Conservation (phyloP, 129 eudicot species). For the Pseudognaphalium luteoalbum region DNA sequence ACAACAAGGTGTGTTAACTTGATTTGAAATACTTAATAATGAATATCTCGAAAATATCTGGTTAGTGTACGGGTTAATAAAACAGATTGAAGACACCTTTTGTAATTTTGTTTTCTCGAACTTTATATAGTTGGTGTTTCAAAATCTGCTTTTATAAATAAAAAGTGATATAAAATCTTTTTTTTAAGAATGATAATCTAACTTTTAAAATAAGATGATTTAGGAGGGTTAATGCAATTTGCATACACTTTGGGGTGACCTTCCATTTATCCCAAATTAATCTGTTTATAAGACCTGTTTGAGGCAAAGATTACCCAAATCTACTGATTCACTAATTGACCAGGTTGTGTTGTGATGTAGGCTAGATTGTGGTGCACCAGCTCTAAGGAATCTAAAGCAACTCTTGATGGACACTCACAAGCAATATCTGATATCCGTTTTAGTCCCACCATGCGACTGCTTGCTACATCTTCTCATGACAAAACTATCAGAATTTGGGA, state of each 20-base stretch:
- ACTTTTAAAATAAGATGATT: not conserved
- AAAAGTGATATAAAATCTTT: not conserved
- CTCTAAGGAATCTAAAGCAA: constrained; percentile 37
- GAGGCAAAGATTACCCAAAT: not conserved
- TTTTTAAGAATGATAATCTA: too few relatives aligned
- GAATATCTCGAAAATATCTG: not conserved
- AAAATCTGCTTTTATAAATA: not conserved
- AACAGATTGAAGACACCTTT: not conserved
- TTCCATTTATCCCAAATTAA: not conserved
- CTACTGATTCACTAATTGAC: not conserved
- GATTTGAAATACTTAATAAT: not conserved
- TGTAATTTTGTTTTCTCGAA: not conserved
- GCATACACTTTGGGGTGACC: not conserved
- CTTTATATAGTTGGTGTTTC: not conserved
- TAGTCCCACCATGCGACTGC: constrained; percentile 45
- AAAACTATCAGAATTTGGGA: constrained; percentile 70
- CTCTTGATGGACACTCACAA: constrained; percentile 55
- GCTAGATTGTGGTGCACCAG: constrained; percentile 55
- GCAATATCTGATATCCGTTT: constrained; percentile 66
- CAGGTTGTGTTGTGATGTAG: constrained; percentile 36
- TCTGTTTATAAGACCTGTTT: not conserved
- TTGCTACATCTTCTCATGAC: constrained; percentile 73
- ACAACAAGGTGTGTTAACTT: constrained; percentile 47
- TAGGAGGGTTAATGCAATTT: not conserved
- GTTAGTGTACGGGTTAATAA: not conserved